Evolutionary conservation across 352 stramenopile species (phyloP).

Genomic region (Pythium graminicola): DNA sequence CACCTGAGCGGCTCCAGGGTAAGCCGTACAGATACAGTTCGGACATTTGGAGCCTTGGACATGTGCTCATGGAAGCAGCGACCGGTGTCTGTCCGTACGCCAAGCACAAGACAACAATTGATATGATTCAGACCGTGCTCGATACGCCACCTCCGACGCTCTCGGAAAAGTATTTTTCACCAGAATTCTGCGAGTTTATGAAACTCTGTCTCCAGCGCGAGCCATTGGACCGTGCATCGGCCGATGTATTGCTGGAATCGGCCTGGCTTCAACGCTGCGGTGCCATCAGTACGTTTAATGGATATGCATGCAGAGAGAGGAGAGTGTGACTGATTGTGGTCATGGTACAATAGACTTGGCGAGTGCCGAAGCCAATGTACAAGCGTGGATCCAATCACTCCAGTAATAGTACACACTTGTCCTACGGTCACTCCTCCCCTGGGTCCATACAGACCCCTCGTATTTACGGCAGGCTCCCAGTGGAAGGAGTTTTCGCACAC

Average conservation of each 20-base stretch:
- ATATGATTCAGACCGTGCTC: constrained; percentile 76
- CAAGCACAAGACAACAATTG: constrained; percentile 75
- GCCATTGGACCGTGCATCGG: constrained; percentile 49
- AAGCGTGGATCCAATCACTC: constrained; percentile 65
- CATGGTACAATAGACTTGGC: constrained; percentile 22
- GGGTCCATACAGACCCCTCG: too few relatives aligned
- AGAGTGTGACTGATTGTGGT: background rate
- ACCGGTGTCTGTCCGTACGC: constrained; percentile 87
- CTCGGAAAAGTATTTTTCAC: constrained; percentile 59
- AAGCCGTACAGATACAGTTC: constrained; percentile 85
- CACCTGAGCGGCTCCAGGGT: constrained; percentile 86
- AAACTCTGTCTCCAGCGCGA: constrained; percentile 59
- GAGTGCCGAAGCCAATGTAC: constrained; percentile 42
- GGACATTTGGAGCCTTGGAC: constrained; percentile 92
- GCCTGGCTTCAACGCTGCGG: constrained; percentile 63
- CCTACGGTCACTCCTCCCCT: too few relatives aligned
- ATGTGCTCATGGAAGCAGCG: constrained; percentile 88
- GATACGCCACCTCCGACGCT: constrained; percentile 63
- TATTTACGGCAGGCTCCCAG: constrained; percentile 19
- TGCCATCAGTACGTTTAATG: constrained; percentile 47
- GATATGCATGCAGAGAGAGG: background rate
- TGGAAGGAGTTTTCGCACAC: constrained; percentile 13
- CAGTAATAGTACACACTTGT: constrained; percentile 33
- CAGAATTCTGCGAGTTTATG: constrained; percentile 70
- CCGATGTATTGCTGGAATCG: constrained; percentile 60